A percentile compares a stretch with the other conserved stretches of the same genome.
These are phyloP conservation scores for Thelephora terrestris DNA, from an alignment of 1,284 basidiomycete species.

Conservation along the genomic window DNA sequence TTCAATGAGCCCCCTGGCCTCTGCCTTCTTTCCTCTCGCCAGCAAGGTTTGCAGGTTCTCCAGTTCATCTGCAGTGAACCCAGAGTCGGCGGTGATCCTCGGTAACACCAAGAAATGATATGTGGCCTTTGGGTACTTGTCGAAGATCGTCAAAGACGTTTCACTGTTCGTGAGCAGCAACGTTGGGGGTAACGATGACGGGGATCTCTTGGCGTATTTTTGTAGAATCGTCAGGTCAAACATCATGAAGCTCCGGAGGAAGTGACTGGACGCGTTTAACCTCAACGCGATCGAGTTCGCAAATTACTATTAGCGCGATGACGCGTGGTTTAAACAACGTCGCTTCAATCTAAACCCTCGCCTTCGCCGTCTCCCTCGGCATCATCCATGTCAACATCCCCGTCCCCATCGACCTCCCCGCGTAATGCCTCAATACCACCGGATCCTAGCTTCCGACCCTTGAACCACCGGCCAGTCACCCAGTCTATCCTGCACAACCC, in stretches of 20 bases:
- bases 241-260: neutral
- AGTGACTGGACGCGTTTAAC: no score
- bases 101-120: slow-evolving; percentile 82
- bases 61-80: slow-evolving; percentile 32
- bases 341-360: neutral
- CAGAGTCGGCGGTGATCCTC: slow-evolving; percentile 26
- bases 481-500: slow-evolving; percentile 81
- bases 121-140: slow-evolving; percentile 77
- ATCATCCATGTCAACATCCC: slow-evolving; percentile 28
- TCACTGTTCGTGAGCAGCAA: slow-evolving; percentile 53
- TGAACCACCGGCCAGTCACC: slow-evolving; percentile 57
- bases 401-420: slow-evolving; percentile 22
- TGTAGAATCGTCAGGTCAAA: neutral
- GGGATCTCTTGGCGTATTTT: slow-evolving; percentile 41
- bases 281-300: no score
- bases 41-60: slow-evolving; percentile 54
- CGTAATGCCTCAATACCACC: slow-evolving; percentile 36
- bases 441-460: slow-evolving; percentile 20
- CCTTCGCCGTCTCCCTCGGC: slow-evolving; percentile 6
- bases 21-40: slow-evolving; percentile 33
- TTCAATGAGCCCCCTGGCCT: slow-evolving; percentile 37
- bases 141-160: slow-evolving; percentile 67
- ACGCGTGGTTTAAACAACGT: no score
- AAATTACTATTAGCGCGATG: no score
- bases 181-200: slow-evolving; percentile 39